These are phyloP conservation scores for Trichoderma semiorbis DNA, from an alignment of 2,329 filamentous ascomycete species.

Conservation along the genomic window DNA sequence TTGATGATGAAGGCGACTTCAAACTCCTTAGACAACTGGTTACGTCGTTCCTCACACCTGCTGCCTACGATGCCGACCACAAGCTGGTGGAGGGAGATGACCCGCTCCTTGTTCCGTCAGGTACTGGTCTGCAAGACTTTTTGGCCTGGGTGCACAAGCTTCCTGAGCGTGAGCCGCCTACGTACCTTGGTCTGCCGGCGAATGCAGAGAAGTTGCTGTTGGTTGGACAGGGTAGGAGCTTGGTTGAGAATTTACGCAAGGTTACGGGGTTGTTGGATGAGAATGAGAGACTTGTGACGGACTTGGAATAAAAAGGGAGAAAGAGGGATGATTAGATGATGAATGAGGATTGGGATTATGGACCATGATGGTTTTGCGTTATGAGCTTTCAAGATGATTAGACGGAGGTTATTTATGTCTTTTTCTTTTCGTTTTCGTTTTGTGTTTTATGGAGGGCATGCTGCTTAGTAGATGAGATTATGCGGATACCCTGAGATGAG, in stretches of 20 bases:
- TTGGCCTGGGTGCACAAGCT: slow-evolving; percentile 86
- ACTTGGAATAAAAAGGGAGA: slow-evolving; percentile 32
- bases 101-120: slow-evolving; percentile 70
- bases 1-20: slow-evolving; percentile 88
- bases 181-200: slow-evolving; percentile 86
- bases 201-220: slow-evolving; percentile 96
- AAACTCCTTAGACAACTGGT: slow-evolving; percentile 70
- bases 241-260: slow-evolving; percentile 79
- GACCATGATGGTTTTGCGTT: not conserved
- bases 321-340: not conserved
- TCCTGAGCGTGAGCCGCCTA: slow-evolving; percentile 93
- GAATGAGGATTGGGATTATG: not conserved
- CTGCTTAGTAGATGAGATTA: not conserved
- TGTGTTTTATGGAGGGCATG: not conserved
- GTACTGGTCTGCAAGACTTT: slow-evolving; percentile 82
- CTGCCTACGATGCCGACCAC: slow-evolving; percentile 89
- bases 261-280: slow-evolving; percentile 89
- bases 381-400: not conserved
- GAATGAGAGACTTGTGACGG: slow-evolving; percentile 83
- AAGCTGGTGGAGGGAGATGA: slow-evolving; percentile 73
- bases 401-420: not conserved
- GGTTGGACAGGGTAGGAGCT: slow-evolving; percentile 78
- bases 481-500: slow-evolving; percentile 2
- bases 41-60: slow-evolving; percentile 72
- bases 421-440: not conserved